Conservation (phyloP, 768 basidiomycete genomes). For the Russula dissimulans region DNA sequence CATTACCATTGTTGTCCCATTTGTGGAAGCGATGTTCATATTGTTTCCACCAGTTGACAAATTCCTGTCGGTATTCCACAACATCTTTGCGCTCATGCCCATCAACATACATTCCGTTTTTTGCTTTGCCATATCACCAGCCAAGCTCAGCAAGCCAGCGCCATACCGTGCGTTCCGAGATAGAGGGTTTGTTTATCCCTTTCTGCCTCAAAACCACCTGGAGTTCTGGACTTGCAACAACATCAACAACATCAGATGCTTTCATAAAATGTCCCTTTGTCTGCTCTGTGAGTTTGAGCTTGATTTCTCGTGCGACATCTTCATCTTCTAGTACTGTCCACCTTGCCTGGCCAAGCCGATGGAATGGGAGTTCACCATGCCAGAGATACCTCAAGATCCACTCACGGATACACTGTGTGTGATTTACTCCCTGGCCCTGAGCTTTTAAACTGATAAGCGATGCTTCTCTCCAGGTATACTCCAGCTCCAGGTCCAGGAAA, state of each 20-base stretch:
- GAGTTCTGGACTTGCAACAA: background rate
- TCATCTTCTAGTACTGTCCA: background rate
- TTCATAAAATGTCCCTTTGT: background rate
- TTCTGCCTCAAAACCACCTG: slow-evolving; percentile 29
- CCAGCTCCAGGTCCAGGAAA: background rate
- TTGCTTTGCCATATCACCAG: too few relatives aligned
- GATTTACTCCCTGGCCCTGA: background rate
- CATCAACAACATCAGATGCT: background rate
- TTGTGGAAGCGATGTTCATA: too few relatives aligned
- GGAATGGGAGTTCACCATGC: background rate
- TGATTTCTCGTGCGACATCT: background rate
- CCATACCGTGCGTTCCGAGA: background rate
- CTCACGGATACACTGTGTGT: background rate
- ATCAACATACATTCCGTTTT: too few relatives aligned
- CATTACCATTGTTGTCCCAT: too few relatives aligned
- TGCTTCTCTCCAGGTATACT: background rate
- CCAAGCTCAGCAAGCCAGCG: too few relatives aligned
- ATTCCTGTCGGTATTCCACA: too few relatives aligned
- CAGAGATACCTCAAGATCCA: background rate
- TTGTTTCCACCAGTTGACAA: too few relatives aligned
- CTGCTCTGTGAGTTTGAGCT: background rate
- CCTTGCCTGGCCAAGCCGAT: too few relatives aligned
- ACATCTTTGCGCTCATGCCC: too few relatives aligned
- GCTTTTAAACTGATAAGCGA: background rate
- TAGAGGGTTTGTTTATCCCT: slow-evolving; percentile 25